phyloP scores from a whole-genome alignment of 1,284 basidiomycete genomes.

The Apiotrichum akiyoshidainum region DNA sequence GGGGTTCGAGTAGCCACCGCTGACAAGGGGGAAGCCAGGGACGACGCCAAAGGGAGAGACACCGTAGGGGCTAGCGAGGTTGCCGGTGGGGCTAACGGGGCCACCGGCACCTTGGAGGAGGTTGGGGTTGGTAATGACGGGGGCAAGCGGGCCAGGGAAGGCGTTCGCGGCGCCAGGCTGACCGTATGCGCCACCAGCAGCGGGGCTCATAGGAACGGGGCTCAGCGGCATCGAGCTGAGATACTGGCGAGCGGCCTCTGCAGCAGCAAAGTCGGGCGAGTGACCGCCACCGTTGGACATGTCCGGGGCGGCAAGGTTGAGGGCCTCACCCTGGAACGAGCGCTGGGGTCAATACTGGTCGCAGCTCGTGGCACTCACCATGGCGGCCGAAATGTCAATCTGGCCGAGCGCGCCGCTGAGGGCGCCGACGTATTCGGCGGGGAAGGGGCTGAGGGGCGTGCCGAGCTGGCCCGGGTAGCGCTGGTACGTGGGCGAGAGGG shows the following conservation, averaged over 20 bases:
- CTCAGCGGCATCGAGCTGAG: conserved; percentile 5
- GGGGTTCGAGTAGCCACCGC: conserved; percentile 10
- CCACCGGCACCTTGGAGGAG: background rate
- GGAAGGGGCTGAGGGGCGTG: conserved; percentile 4
- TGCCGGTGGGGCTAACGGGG: conserved; percentile 1
- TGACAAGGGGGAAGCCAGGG: conserved; percentile 18
- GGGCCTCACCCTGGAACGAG: conserved; percentile 16
- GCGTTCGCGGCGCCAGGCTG: conserved; percentile 12
- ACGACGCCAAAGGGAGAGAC: conserved; percentile 9
- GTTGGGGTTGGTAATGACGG: conserved; percentile 9
- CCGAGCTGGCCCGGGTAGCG: conserved; percentile 10
- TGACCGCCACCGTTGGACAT: conserved; percentile 14
- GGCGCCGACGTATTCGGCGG: conserved; percentile 19
- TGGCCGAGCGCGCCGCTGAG: conserved; percentile 20
- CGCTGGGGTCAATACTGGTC: conserved; percentile 6
- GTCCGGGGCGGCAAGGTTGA: conserved; percentile 13
- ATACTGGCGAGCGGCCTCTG: conserved; percentile 12
- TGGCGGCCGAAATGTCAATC: conserved; percentile 16
- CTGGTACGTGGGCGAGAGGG: conserved; percentile 17
- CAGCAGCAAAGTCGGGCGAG: conserved; percentile 21
- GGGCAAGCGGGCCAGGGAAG: conserved; percentile 6
- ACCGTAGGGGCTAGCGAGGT: background rate
- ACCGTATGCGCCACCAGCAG: conserved; percentile 2
- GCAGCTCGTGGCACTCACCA: conserved; percentile 11
- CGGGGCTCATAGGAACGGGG: background rate